A percentile compares a stretch with the other conserved stretches of the same genome.
These are phyloP conservation scores for Tritrichomonas musculus DNA, from an alignment of 208 protist genomes.

Conservation along the genomic window DNA sequence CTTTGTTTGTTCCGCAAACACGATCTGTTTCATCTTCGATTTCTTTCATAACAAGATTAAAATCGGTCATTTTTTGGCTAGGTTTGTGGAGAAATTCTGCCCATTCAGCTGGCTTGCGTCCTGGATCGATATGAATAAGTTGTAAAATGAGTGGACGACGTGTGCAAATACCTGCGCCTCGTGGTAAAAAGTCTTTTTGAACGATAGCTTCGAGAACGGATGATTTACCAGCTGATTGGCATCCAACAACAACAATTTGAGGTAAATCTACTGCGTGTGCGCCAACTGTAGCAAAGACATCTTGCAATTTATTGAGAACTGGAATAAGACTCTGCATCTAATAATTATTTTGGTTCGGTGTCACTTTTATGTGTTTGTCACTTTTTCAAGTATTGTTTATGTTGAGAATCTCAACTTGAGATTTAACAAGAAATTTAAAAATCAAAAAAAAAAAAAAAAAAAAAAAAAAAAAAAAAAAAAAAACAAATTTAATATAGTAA, in stretches of 20 bases:
- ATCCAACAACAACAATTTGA: constrained; percentile 53
- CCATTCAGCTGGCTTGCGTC: constrained; percentile 54
- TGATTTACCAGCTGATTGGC: constrained; percentile 45
- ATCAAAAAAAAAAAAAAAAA: too few relatives aligned
- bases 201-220: constrained; percentile 96
- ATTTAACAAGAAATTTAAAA: too few relatives aligned
- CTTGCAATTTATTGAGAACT: constrained; percentile 52
- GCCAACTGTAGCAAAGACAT: constrained; percentile 46
- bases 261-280: constrained; percentile 41
- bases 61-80: constrained; percentile 79
- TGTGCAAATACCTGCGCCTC: constrained; percentile 97
- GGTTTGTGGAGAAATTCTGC: constrained; percentile 70
- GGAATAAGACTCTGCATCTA: constrained; percentile 43
- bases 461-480: too few relatives aligned
- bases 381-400: too few relatives aligned
- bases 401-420: too few relatives aligned
- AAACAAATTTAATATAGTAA: too few relatives aligned
- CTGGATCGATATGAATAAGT: constrained; percentile 67
- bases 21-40: constrained; percentile 88
- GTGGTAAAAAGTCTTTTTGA: constrained; percentile 94
- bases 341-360: not conserved
- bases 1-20: constrained; percentile 81
- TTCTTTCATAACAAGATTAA: constrained; percentile 73
- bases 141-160: constrained; percentile 94
- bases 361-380: too few relatives aligned